These are phyloP conservation scores for Punica granatum DNA, from an alignment of 345 rosid species.

Conservation along the genomic window DNA sequence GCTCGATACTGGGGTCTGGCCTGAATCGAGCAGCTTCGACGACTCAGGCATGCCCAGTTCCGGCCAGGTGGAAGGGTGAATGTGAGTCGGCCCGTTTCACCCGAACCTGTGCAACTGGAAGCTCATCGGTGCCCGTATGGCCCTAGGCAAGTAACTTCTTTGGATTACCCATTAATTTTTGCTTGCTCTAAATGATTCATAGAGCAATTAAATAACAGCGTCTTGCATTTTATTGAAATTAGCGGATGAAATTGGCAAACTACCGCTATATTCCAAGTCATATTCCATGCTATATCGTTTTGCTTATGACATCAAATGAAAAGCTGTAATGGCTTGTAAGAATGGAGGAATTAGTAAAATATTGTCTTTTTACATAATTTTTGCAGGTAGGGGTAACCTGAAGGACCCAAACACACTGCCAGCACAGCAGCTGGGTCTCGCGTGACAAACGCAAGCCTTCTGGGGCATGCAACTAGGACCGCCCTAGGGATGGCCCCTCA, in stretches of 20 bases:
- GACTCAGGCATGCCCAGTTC: conserved; percentile 64
- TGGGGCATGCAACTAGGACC: conserved; percentile 76
- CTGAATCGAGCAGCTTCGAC: conserved; percentile 60
- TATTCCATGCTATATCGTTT: too few relatives aligned
- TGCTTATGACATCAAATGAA: too few relatives aligned
- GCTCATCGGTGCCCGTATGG: conserved; percentile 75
- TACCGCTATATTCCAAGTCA: background rate
- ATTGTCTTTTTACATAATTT: background rate
- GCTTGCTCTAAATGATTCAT: too few relatives aligned
- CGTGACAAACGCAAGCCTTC: conserved; percentile 58
- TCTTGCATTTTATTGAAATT: background rate
- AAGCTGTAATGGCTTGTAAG: too few relatives aligned
- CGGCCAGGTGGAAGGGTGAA: conserved; percentile 59
- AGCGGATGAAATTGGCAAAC: background rate
- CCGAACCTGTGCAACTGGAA: conserved; percentile 64
- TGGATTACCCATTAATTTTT: background rate
- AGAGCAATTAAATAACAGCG: too few relatives aligned
- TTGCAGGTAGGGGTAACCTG: conserved; percentile 22
- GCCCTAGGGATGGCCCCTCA: conserved; percentile 77
- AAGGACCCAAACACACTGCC: conserved; percentile 50
- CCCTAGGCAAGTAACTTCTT: conserved; percentile 23
- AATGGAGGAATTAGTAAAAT: background rate
- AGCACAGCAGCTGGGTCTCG: conserved; percentile 71
- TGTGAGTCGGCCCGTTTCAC: conserved; percentile 64
- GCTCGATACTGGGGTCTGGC: conserved; percentile 89